Evolutionary conservation across 2,329 filamentous ascomycete genomes (phyloP).

Genomic region (Anisogramma anomala): DNA sequence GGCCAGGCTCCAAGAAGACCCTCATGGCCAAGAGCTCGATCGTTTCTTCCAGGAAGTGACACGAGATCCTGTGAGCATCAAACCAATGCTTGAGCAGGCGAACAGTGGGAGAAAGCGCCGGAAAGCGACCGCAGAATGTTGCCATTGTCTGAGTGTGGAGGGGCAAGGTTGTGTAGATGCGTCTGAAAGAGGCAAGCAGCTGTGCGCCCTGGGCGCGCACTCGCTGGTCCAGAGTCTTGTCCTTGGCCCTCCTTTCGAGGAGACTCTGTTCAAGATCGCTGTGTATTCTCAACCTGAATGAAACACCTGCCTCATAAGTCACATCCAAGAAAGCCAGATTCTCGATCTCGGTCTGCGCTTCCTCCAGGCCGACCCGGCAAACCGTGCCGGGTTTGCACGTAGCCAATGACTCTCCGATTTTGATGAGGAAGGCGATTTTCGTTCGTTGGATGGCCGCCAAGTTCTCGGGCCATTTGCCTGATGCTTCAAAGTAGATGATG

Average conservation of each 20-base stretch:
- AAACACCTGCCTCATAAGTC: conserved; percentile 55
- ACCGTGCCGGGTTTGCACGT: conserved; percentile 45
- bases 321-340: conserved; percentile 80
- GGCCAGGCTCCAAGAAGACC: conserved; percentile 69
- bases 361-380: conserved; percentile 70
- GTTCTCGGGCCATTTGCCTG: conserved; percentile 87
- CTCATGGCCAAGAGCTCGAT: conserved; percentile 73
- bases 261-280: conserved; percentile 78
- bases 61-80: conserved; percentile 63
- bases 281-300: conserved; percentile 78
- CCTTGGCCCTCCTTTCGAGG: conserved; percentile 65
- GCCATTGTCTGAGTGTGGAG: conserved; percentile 72
- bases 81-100: conserved; percentile 87
- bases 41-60: conserved; percentile 67
- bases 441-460: conserved; percentile 82
- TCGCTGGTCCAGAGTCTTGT: conserved; percentile 55
- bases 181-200: conserved; percentile 59
- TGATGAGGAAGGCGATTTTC: conserved; percentile 80
- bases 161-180: conserved; percentile 59
- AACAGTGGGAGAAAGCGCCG: conserved; percentile 69
- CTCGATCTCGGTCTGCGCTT: conserved; percentile 52
- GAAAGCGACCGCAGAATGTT: conserved; percentile 69
- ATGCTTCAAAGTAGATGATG: conserved; percentile 84
- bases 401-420: conserved; percentile 60
- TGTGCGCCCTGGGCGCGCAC: conserved; percentile 57